Base-by-base conservation (phyloP, 805 yeast genomes). In the Saturnispora gosingensis region DNA sequence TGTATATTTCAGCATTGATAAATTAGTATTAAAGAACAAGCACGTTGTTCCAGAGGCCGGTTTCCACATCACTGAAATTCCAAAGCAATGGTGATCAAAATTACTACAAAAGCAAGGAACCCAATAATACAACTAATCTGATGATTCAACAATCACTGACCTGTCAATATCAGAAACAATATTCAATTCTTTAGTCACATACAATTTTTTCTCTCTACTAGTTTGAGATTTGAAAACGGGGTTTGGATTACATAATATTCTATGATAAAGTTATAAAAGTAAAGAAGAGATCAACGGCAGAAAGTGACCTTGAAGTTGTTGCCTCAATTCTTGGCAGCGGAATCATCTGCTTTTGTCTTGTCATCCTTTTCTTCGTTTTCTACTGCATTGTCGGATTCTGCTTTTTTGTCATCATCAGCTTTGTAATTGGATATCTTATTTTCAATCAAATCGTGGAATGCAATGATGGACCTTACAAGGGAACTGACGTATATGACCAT, bases 371-470 rank as follows among this genome's bases (percentile, higher is more conserved):
- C 59, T 16, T 66, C 68, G 10, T 62, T 59, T 27, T 68, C 65
- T 6, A 72, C 72, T 8, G 54, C 55, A 51, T 68, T 74, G 15
- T 67, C 71, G 42, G 72, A 76, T 48, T 60, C 57, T 25, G 51
- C 52, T 59, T 74, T 77, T 63, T 40, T 40, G 15, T 22, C 44
- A 22, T 40, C 44, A 24, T 40, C 44, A 13, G 44, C 24, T 40
- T 22, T 40, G 30, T 40, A 22, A 15, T 40, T 40, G 22, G 46
- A 18, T 5, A 93, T 82, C 71, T 93, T 93, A 72, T 95, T 95
- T 62, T 93, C 98, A 64, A 93, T 93, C 67, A 93, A 77, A 67
- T 93, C 95, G 69, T 93, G 96, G 77, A 93, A 91, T 10, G 98
- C 95, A 63, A 93, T 85, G 61, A 95, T 90, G 5, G 98, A 86